phyloP scores from a whole-genome alignment of 345 rosid species.

The Aquilaria yunnanensis region DNA sequence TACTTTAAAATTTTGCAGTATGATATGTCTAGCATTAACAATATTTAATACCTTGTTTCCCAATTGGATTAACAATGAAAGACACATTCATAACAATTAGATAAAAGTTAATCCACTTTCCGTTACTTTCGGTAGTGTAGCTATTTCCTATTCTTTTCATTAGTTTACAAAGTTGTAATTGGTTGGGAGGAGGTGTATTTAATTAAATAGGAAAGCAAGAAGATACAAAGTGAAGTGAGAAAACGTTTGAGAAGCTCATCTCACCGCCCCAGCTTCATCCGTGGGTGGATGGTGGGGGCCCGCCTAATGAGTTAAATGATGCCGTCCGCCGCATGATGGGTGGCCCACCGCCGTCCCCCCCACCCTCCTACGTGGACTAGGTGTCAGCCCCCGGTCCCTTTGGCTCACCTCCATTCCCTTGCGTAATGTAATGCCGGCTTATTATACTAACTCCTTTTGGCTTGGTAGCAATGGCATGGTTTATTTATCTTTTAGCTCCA shows the following conservation, averaged over 20 bases:
- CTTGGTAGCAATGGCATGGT: too few species aligned
- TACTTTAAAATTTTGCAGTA: too few species aligned
- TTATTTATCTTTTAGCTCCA: neutral
- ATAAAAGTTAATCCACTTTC: too few species aligned
- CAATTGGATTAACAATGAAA: too few species aligned
- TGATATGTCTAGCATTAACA: too few species aligned
- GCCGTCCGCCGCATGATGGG: constrained; percentile 77
- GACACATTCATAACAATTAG: too few species aligned
- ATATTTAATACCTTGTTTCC: too few species aligned
- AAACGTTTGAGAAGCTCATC: neutral
- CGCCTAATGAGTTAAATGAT: constrained; percentile 42
- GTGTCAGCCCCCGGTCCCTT: constrained; percentile 3
- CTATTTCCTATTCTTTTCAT: too few species aligned
- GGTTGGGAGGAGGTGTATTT: neutral
- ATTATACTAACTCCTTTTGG: neutral
- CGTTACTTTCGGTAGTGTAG: too few species aligned
- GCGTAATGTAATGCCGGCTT: neutral
- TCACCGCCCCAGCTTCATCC: constrained; percentile 37
- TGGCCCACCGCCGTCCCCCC: constrained; percentile 73
- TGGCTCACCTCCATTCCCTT: neutral
- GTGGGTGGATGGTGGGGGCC: constrained; percentile 30
- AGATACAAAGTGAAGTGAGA: neutral
- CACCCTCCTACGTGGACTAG: constrained; percentile 79
- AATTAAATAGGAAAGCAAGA: neutral
- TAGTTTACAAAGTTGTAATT: too few species aligned